phyloP scores from a whole-genome alignment of 1,139 yeast genomes.

The Hansenula sp. region DNA sequence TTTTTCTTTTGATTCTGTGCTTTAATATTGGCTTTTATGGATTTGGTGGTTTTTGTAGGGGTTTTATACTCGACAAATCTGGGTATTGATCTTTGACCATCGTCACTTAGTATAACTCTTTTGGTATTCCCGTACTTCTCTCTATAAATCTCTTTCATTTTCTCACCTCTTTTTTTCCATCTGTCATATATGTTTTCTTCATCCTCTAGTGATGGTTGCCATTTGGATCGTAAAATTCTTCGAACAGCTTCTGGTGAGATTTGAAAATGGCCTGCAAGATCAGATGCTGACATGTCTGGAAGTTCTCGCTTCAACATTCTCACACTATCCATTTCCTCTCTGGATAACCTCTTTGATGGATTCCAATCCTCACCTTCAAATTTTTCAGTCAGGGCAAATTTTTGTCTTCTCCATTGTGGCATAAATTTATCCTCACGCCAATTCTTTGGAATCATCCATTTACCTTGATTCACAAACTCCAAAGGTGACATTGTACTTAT shows the following conservation, averaged over 20 bases:
- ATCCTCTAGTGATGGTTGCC: conserved; percentile 63
- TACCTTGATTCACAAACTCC: conserved; percentile 19
- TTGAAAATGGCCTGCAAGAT: conserved; percentile 60
- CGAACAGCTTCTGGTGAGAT: conserved; percentile 83
- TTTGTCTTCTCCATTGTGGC: conserved; percentile 68
- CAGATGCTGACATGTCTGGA: conserved; percentile 59
- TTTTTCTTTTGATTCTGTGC: neutral
- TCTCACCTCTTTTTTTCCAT: conserved; percentile 44
- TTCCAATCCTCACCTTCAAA: conserved; percentile 56
- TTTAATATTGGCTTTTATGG: neutral
- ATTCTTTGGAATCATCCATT: conserved; percentile 11
- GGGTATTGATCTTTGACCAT: neutral
- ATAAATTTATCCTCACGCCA: conserved; percentile 25
- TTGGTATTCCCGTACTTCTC: neutral
- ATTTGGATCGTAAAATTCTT: conserved; percentile 70
- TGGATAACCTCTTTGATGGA: conserved; percentile 63
- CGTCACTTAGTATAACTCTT: neutral
- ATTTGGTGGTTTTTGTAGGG: neutral
- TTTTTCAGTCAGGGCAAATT: conserved; percentile 55
- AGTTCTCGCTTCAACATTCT: conserved; percentile 48
- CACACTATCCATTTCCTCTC: conserved; percentile 69
- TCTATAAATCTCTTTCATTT: conserved; percentile 21
- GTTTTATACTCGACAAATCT: neutral
- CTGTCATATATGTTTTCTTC: conserved; percentile 43
- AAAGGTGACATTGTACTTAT: conserved; percentile 32